Percentiles rank a stretch among this genome's conserved stretches.
These are phyloP conservation scores for Thermothielavioides terrestris DNA, from an alignment of 495 filamentous ascomycete species.

Conservation along the genomic window DNA sequence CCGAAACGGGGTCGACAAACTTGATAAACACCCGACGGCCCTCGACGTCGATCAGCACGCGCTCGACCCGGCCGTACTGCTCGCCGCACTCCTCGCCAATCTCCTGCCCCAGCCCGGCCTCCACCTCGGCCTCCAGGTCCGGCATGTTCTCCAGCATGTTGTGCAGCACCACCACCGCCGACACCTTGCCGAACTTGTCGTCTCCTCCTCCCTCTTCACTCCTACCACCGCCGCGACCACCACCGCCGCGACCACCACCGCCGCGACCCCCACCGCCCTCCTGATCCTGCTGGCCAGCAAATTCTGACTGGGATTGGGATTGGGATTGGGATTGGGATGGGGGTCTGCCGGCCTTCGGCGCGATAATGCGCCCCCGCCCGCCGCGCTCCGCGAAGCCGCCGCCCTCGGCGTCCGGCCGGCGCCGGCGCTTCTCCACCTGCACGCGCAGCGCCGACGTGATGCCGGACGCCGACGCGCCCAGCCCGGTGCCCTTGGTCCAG, in stretches of 20 bases:
- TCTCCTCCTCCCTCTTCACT: conserved; percentile 43
- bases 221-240: no score
- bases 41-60: conserved; percentile 60
- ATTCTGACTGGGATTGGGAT: no score
- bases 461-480: conserved; percentile 71
- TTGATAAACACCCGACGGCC: conserved; percentile 72
- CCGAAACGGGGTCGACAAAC: conserved; percentile 73
- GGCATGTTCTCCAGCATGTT: conserved; percentile 76
- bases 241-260: no score
- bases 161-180: conserved; percentile 65
- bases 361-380: conserved; percentile 73
- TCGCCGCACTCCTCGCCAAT: conserved; percentile 87
- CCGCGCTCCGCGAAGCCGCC: conserved; percentile 64
- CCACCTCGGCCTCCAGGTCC: conserved; percentile 55
- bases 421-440: conserved; percentile 73
- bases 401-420: conserved; percentile 67
- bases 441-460: conserved; percentile 77
- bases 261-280: conserved; percentile 18
- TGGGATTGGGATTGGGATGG: not conserved
- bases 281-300: no score
- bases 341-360: conserved; percentile 40
- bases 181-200: conserved; percentile 62
- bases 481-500: conserved; percentile 78
- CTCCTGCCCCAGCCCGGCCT: conserved; percentile 75
- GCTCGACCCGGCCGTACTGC: conserved; percentile 83